phyloP scores from a whole-genome alignment of 2,329 filamentous ascomycete species.

The Diplodia corticola region DNA sequence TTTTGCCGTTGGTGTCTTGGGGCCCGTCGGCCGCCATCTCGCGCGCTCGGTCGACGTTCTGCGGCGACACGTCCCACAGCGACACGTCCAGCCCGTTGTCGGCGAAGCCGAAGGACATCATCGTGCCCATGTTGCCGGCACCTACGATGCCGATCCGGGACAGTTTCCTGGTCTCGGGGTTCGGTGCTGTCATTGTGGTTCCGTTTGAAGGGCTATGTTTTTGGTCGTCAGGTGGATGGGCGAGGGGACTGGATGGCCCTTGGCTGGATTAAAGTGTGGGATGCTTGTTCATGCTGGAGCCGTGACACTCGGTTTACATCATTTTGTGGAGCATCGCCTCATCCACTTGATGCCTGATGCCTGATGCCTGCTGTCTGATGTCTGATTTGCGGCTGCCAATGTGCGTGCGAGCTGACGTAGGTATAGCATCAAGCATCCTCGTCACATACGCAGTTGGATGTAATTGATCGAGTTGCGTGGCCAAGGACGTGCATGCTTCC shows the following conservation, averaged over 20 bases:
- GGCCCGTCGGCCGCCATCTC: constrained; percentile 26
- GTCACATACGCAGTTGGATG: background rate
- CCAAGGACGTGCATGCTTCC: background rate
- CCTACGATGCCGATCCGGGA: constrained; percentile 44
- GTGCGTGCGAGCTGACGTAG: background rate
- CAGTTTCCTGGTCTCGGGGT: background rate
- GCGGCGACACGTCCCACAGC: constrained; percentile 43
- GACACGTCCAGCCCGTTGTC: constrained; percentile 47
- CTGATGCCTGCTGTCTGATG: too few species aligned
- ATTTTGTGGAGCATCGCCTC: background rate
- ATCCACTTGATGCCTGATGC: too few species aligned
- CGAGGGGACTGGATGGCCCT: background rate
- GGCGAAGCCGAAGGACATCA: constrained; percentile 48
- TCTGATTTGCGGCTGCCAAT: too few species aligned
- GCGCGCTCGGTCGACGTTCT: constrained; percentile 37
- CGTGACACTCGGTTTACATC: background rate
- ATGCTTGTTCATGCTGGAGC: background rate
- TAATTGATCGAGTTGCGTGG: background rate
- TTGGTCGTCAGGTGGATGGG: background rate
- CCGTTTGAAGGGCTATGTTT: background rate
- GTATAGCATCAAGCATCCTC: background rate
- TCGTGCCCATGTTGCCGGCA: constrained; percentile 49
- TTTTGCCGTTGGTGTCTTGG: constrained; percentile 27
- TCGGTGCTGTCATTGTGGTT: background rate
- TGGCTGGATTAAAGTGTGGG: background rate